Percentiles rank a stretch among this genome's conserved stretches.
phyloP scores from a whole-genome alignment of 2,329 filamentous ascomycete species.

The Aspergillus ochraceoroseus region DNA sequence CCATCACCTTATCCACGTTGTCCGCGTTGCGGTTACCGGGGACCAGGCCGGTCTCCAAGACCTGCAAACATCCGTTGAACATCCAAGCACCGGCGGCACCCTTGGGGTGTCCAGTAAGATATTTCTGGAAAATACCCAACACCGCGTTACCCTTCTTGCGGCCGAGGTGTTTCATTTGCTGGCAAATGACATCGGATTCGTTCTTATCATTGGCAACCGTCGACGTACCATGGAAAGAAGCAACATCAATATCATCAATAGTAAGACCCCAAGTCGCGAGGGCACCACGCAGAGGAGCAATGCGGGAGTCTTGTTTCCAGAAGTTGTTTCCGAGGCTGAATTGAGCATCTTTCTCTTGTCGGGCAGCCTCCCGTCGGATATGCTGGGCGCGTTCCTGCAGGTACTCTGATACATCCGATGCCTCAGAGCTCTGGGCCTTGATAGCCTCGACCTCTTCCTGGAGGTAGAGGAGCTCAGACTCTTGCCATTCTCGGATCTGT shows the following conservation, averaged over 20 bases:
- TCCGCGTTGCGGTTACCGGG: constrained; percentile 97
- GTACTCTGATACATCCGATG: constrained; percentile 79
- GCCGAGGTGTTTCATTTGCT: constrained; percentile 91
- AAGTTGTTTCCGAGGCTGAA: constrained; percentile 95
- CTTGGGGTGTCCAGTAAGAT: constrained; percentile 97
- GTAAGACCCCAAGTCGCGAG: constrained; percentile 97
- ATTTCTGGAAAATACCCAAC: constrained; percentile 98
- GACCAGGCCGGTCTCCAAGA: constrained; percentile 87
- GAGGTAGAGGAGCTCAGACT: constrained; percentile 86
- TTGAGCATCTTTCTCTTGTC: constrained; percentile 90
- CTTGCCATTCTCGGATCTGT: constrained; percentile 95
- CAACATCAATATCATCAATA: constrained; percentile 89
- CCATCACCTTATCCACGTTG: constrained; percentile 93
- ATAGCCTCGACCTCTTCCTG: constrained; percentile 90
- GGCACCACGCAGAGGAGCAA: constrained; percentile 91
- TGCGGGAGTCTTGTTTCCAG: constrained; percentile 93
- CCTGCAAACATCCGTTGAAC: constrained; percentile 97
- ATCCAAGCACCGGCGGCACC: constrained; percentile 99
- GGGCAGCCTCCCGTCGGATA: constrained; percentile 78
- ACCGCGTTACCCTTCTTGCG: constrained; percentile 95
- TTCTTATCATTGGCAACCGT: constrained; percentile 99
- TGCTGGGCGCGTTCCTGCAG: constrained; percentile 77
- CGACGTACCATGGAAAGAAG: constrained; percentile 97
- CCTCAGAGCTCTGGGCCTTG: constrained; percentile 65
- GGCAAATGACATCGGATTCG: constrained; percentile 93